A percentile compares a stretch with the other conserved stretches of the same genome.
These are phyloP conservation scores for Melampsora americana DNA, from an alignment of 1,284 basidiomycete genomes.

Conservation along the genomic window DNA sequence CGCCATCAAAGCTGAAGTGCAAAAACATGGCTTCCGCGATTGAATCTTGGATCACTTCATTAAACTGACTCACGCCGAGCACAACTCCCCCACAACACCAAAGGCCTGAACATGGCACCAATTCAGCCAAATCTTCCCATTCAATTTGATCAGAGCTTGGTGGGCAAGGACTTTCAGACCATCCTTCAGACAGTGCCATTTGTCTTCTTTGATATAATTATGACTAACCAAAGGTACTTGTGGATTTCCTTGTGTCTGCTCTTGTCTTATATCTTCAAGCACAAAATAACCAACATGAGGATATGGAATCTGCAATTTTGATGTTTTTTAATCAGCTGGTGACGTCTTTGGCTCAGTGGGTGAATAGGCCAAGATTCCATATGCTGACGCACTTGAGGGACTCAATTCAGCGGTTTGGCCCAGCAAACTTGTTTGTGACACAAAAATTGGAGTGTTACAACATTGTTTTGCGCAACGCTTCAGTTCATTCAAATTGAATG, in stretches of 20 bases:
- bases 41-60: too few relatives aligned
- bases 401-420: slow-evolving; percentile 41
- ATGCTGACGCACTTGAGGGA: slow-evolving; percentile 46
- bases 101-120: too few relatives aligned
- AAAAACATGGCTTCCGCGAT: too few relatives aligned
- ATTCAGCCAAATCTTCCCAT: too few relatives aligned
- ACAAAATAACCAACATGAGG: slow-evolving; percentile 53
- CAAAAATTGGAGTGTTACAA: slow-evolving; percentile 10
- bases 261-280: slow-evolving; percentile 54
- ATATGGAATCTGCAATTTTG: slow-evolving; percentile 24
- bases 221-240: too few relatives aligned
- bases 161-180: slow-evolving; percentile 54
- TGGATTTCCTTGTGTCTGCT: too few relatives aligned
- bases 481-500: neutral
- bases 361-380: slow-evolving; percentile 43
- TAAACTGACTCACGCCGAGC: too few relatives aligned
- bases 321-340: neutral
- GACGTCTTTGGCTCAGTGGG: slow-evolving; percentile 50
- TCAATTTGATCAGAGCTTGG: slow-evolving; percentile 52
- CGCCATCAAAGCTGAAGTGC: too few relatives aligned
- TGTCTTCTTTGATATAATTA: too few relatives aligned
- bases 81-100: too few relatives aligned
- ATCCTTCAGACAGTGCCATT: slow-evolving; percentile 56
- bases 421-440: neutral
- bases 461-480: neutral